A percentile compares a stretch with the other conserved stretches of the same genome.
Evolutionary conservation across 1,139 yeast species (phyloP).

Genomic region (Blastobotrys arbuscula): DNA sequence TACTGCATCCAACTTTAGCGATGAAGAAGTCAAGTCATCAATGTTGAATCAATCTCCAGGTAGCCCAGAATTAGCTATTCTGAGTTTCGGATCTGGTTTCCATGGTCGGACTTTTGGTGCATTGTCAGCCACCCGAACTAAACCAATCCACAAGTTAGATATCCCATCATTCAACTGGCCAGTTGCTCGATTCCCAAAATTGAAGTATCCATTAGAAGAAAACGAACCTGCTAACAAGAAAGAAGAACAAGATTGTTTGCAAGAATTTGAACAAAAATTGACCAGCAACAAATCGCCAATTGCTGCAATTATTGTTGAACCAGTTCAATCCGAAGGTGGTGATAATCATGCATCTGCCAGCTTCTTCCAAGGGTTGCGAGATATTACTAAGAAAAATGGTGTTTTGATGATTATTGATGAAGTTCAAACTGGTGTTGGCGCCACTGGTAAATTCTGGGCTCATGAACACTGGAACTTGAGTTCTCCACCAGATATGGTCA

Average conservation of each 20-base stretch:
- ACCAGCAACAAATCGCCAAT: constrained; percentile 57
- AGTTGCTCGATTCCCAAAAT: constrained; percentile 71
- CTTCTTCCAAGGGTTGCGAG: constrained; percentile 75
- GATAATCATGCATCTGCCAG: constrained; percentile 73
- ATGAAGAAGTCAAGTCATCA: constrained; percentile 54
- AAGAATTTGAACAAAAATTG: constrained; percentile 50
- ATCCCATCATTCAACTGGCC: constrained; percentile 87
- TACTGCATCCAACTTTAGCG: constrained; percentile 45
- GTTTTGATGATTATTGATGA: constrained; percentile 72
- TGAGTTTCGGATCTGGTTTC: constrained; percentile 71
- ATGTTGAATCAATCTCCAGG: constrained; percentile 72
- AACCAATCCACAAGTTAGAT: constrained; percentile 79
- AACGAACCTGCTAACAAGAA: constrained; percentile 49
- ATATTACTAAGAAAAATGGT: constrained; percentile 59
- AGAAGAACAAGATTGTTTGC: constrained; percentile 67
- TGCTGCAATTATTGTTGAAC: constrained; percentile 73
- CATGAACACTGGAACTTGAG: constrained; percentile 74
- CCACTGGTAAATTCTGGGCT: constrained; percentile 81
- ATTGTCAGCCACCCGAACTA: constrained; percentile 70
- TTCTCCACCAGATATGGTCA: constrained; percentile 74
- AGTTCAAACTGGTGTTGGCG: constrained; percentile 86
- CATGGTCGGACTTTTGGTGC: constrained; percentile 82
- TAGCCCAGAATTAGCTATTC: constrained; percentile 62
- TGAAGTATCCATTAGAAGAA: constrained; percentile 65
- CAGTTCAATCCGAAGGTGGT: constrained; percentile 84